phyloP scores from a whole-genome alignment of 306 rosid species.

The Lathyrus sativus region DNA sequence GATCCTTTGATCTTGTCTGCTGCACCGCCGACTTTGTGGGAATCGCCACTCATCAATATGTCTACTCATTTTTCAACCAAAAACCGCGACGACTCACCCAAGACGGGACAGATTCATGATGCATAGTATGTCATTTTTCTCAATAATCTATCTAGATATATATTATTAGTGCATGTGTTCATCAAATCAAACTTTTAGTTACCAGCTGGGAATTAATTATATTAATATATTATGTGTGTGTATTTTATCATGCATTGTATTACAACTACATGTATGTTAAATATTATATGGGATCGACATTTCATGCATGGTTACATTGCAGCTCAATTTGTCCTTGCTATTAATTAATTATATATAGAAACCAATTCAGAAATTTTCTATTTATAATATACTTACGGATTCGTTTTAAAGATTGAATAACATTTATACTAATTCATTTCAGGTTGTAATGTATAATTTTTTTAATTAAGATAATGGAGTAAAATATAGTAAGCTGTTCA shows the following conservation, averaged over 20 bases:
- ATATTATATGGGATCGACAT: neutral
- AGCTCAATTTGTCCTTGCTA: neutral
- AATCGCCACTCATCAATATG: neutral
- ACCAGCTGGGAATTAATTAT: neutral
- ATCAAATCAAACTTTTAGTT: neutral
- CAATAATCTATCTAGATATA: neutral
- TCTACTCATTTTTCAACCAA: neutral
- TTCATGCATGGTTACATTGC: neutral
- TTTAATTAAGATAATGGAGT: too few relatives aligned
- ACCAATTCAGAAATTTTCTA: too few relatives aligned
- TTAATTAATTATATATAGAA: neutral
- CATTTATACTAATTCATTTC: too few relatives aligned
- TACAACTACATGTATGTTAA: neutral
- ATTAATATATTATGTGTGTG: neutral
- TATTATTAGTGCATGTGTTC: neutral
- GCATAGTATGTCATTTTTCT: neutral
- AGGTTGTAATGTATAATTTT: too few relatives aligned
- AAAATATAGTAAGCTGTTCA: too few relatives aligned
- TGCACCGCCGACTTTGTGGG: neutral
- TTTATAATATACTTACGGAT: too few relatives aligned
- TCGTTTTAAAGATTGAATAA: too few relatives aligned
- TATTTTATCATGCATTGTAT: neutral
- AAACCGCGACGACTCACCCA: neutral
- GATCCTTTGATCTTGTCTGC: constrained; percentile 37
- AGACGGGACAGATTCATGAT: neutral